These are phyloP conservation scores for Metarhizium anisopliae DNA, from an alignment of 2,329 filamentous ascomycete genomes.

Conservation along the genomic window DNA sequence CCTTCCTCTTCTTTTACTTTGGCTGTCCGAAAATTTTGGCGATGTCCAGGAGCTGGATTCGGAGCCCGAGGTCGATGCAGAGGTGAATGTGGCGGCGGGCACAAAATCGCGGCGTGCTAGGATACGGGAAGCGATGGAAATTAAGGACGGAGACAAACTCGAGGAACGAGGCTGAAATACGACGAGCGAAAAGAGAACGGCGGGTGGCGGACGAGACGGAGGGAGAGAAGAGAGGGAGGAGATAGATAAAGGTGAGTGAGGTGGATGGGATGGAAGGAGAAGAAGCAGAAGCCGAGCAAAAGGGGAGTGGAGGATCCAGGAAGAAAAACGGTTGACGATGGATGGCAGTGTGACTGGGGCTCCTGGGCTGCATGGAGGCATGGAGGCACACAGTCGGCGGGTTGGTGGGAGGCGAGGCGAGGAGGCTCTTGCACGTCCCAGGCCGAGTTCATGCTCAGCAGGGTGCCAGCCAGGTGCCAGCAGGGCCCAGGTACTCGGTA, in stretches of 20 bases:
- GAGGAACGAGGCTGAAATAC: slow-evolving; percentile 13
- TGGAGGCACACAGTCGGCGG: background rate
- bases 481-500: no score
- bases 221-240: slow-evolving; percentile 7
- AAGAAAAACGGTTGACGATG: slow-evolving; percentile 8
- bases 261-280: background rate
- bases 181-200: slow-evolving; percentile 2
- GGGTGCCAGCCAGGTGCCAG: no score
- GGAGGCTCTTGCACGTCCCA: background rate
- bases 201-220: background rate
- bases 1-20: background rate
- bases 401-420: background rate
- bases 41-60: background rate
- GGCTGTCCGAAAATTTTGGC: background rate
- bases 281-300: slow-evolving; percentile 16
- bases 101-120: background rate
- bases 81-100: slow-evolving; percentile 2
- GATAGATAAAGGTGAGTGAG: slow-evolving; percentile 12
- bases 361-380: no score
- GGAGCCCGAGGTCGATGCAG: background rate
- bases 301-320: slow-evolving; percentile 17
- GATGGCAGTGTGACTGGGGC: slow-evolving; percentile 9
- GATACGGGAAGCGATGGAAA: slow-evolving; percentile 2
- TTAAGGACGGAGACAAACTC: slow-evolving; percentile 13
- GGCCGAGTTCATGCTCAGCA: background rate